Evolutionary conservation across 768 basidiomycete genomes (phyloP).

Genomic region (Crepidotus variabilis): DNA sequence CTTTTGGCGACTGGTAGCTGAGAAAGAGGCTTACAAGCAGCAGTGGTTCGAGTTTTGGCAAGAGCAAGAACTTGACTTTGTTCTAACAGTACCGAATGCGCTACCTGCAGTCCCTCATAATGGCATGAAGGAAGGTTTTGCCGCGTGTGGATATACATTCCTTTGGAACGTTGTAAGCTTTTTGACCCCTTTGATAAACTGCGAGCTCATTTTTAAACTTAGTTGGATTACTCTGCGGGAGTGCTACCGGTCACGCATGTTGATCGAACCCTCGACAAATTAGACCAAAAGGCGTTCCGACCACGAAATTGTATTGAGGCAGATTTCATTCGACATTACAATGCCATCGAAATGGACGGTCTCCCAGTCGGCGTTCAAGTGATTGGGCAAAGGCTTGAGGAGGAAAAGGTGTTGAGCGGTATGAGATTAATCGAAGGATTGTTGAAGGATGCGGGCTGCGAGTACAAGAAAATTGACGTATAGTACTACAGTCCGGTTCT

Average conservation of each 20-base stretch:
- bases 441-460: constrained; percentile 14
- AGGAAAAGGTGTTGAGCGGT: constrained; percentile 60
- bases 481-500: too few species aligned
- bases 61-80: constrained; percentile 47
- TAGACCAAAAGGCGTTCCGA: constrained; percentile 27
- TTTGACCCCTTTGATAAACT: neutral
- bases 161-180: constrained; percentile 55
- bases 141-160: constrained; percentile 56
- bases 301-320: constrained; percentile 40
- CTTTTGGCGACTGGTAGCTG: constrained; percentile 43
- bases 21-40: constrained; percentile 39
- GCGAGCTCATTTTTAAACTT: neutral
- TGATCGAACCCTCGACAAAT: constrained; percentile 35
- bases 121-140: constrained; percentile 49
- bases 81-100: constrained; percentile 56
- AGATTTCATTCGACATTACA: constrained; percentile 46
- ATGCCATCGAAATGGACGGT: constrained; percentile 50
- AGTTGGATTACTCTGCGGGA: constrained; percentile 42
- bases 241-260: constrained; percentile 59
- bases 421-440: constrained; percentile 49
- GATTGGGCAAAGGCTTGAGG: constrained; percentile 54
- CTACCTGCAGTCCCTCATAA: constrained; percentile 51
- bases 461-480: too few species aligned
- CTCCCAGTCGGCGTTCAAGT: constrained; percentile 61
- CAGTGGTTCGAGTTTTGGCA: constrained; percentile 40